These are phyloP conservation scores for Erigeron philadelphicus DNA, from an alignment of 140 eudicot genomes.

Conservation along the genomic window DNA sequence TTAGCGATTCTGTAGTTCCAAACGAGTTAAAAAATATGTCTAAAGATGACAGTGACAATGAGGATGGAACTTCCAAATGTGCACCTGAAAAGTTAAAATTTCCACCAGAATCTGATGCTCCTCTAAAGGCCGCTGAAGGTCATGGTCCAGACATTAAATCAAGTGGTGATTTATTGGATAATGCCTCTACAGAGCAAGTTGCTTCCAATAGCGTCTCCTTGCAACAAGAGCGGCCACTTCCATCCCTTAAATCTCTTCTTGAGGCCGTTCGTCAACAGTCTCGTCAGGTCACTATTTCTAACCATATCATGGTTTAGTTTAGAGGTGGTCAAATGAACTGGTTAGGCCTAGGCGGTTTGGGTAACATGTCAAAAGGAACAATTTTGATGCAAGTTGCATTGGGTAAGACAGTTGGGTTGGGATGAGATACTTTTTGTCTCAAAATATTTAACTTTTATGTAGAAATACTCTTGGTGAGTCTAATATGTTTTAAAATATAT, in stretches of 20 bases:
- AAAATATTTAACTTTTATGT: not conserved
- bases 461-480: not conserved
- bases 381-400: not conserved
- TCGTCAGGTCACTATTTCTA: conserved; percentile 46
- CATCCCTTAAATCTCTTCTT: conserved; percentile 40
- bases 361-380: not conserved
- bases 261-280: conserved; percentile 37
- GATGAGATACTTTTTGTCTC: not conserved
- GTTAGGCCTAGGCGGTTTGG: not conserved
- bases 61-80: conserved; percentile 23
- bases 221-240: conserved; percentile 28
- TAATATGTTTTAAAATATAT: not conserved
- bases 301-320: not conserved
- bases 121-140: conserved; percentile 14
- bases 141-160: conserved; percentile 22
- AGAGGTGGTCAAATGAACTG: not conserved
- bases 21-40: conserved; percentile 18
- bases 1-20: conserved; percentile 1
- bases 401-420: not conserved
- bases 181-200: conserved; percentile 23
- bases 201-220: conserved; percentile 25
- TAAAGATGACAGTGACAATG: conserved; percentile 22
- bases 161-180: conserved; percentile 19
- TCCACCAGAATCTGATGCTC: conserved; percentile 28
- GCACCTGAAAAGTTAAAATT: conserved; percentile 20